A percentile compares a stretch with the other conserved stretches of the same genome.
phyloP scores from a whole-genome alignment of 2,329 filamentous ascomycete genomes.

The Neofusicoccum sp. region DNA sequence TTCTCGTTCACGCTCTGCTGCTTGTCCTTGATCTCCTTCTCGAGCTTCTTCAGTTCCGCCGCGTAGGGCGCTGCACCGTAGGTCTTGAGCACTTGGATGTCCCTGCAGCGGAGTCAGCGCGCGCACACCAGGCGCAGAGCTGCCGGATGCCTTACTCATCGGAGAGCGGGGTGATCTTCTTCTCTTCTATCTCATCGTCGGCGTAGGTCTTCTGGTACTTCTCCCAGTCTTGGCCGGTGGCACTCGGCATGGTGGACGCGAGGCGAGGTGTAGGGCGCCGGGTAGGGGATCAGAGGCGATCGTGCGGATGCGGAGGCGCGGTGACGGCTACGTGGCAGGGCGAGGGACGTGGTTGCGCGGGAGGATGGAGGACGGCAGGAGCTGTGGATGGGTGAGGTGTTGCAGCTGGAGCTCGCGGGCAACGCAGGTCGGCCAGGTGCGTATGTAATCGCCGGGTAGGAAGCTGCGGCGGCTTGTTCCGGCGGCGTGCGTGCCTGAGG shows the following conservation, averaged over 20 bases:
- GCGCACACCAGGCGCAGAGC: neutral
- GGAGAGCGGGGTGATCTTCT: constrained; percentile 97
- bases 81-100: constrained; percentile 98
- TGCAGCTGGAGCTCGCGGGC: constrained; percentile 9
- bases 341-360: constrained; percentile 16
- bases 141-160: constrained; percentile 73
- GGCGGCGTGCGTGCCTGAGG: constrained; percentile 8
- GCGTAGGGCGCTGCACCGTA: constrained; percentile 97
- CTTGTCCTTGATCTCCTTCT: constrained; percentile 99
- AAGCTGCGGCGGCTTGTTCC: constrained; percentile 6
- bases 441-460: constrained; percentile 21
- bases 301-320: neutral
- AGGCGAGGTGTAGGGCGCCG: constrained; percentile 12
- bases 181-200: constrained; percentile 96
- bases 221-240: constrained; percentile 94
- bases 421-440: constrained; percentile 7
- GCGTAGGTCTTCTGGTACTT: constrained; percentile 98
- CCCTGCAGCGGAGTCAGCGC: constrained; percentile 60
- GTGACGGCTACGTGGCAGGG: neutral
- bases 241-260: constrained; percentile 74
- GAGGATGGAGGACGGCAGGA: constrained; percentile 4
- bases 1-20: constrained; percentile 98
- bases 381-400: constrained; percentile 11
- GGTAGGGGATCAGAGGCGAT: neutral
- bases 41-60: constrained; percentile 90